A percentile compares a stretch with the other conserved stretches of the same genome.
Evolutionary conservation across 2,329 filamentous ascomycete genomes (phyloP).

Genomic region (Hymenoscyphus fructigenus): DNA sequence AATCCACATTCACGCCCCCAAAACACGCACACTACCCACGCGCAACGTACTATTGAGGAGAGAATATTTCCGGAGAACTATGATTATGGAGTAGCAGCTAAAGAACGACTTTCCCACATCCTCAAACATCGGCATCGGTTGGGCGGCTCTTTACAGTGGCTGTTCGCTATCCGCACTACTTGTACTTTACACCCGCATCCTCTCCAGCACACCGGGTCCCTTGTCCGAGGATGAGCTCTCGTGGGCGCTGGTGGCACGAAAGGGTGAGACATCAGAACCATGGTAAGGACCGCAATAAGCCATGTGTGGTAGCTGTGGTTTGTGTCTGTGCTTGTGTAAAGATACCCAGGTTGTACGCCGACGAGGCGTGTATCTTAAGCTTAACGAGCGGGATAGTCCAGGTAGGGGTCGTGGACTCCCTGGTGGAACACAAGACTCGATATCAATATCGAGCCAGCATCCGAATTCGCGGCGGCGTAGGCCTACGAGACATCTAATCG

Average conservation of each 20-base stretch:
- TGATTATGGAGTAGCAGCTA: neutral
- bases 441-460: neutral
- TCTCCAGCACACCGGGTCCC: constrained; percentile 14
- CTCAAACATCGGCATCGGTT: neutral
- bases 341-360: neutral
- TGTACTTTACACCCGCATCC: constrained; percentile 6
- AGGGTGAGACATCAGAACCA: constrained; percentile 1
- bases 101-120: neutral
- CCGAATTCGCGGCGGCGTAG: neutral
- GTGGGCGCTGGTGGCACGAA: constrained; percentile 5
- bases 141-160: constrained; percentile 3
- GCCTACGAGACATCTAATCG: constrained; percentile 2
- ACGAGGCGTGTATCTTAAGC: constrained; percentile 3
- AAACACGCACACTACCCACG: neutral
- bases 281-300: constrained; percentile 8
- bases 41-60: neutral
- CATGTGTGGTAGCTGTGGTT: neutral
- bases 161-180: neutral
- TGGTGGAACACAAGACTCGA: neutral
- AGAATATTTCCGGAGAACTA: neutral
- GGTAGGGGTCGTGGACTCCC: neutral
- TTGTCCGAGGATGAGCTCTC: constrained; percentile 1
- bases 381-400: constrained; percentile 5
- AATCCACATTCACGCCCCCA: constrained; percentile 1
- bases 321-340: constrained; percentile 13